Evolutionary conservation across 106 monocot species (phyloP), one percentile per base, ranked within the genome.

Genomic region (Acanthochlamys bracteata): DNA sequence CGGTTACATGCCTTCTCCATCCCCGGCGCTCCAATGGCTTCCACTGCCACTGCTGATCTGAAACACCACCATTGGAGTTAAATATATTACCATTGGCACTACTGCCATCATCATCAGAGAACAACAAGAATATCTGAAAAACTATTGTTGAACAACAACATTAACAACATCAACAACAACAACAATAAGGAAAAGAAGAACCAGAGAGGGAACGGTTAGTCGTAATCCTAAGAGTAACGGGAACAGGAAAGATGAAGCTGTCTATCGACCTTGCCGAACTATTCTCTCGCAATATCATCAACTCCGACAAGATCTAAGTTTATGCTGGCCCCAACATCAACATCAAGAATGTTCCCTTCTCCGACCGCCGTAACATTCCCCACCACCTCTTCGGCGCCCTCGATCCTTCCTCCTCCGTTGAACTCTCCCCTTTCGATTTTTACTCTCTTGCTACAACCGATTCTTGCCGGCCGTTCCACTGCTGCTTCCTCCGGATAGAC

Each of bases 401-500:
- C 13, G 79, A 69, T 39, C 71, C 73, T 24, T 24, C 66, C 25
- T 63, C 47, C 11, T 42, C 65, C 11, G 33, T 33, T 33, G 78
- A 63, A 39, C 41, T 72, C 46, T 25, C 67, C 9, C 42, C 72
- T 11, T 24, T 41, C 7, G 47, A 4, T 10, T 78, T 78, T 73
- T 24, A 73, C 45, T 24, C 68, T 12, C 63, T 57, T 47, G 16
- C 39, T 26, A 11, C 39, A 78, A 17, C 74, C 74, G 10, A 52
- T 75, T 33, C 21, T 78, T 16, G 64, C 73, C 42, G 73, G 72
- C n/a, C 11, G 63, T 63, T 43, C 43, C 41, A 45, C 10, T 63
- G 79, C 52, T 83, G 75, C 69, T 83, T 79, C 49, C 56, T 83
- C 15, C 79, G 83, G 79, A 60, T 83, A 12, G 83, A 79, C 67